Evolutionary conservation across 2,329 filamentous ascomycete species (phyloP), one percentile per base, ranked within the genome.

Genomic region (Alternaria triticina): DNA sequence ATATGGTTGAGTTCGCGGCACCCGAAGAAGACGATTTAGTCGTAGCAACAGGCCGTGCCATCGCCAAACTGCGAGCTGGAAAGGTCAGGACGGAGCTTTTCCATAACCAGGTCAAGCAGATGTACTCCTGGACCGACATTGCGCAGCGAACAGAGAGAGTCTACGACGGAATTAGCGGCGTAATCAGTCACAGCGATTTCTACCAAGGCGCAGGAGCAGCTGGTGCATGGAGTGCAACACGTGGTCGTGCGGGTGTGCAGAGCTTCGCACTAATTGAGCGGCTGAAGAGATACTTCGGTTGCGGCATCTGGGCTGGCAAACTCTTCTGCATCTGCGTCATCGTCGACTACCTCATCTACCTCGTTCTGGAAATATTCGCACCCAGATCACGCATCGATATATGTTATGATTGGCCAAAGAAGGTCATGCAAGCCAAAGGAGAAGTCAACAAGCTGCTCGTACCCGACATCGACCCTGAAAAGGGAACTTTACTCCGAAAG

Each of bases 111-210:
- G 96, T 99, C 66, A 94, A 95, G 80, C 92, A 92, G 83, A 98
- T 98, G 96, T 99, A 99, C 82, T 97, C 93, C 2, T 99, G 96
- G 96, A 92, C 92, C 27, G 95, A 99, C 78, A 95, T 99, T 27
- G 96, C 96, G 13, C 88, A 91, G 72, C 91, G 96, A 59, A 98
- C 96, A 0, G 96, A 99, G 81, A 88, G 95, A 28, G 96, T 99
- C 1, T 99, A 99, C 80, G 90, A 97, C 77, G 93, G 96, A 51
- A 96, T 99, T 70, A 93, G 90, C 3, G 94, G 94, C 8, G 89
- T 89, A n/a, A 89, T 97, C 57, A 89, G 88, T 68, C 93, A 96
- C 71, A 90, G 91, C 57, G 93, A 96, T 63, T 97, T 97, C 74
- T 97, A 97, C 51, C 77, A 96, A 75, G 93, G 93, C 15, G 91